Evolutionary conservation across 1,284 basidiomycete genomes (phyloP).

Genomic region (Clitocybe nebularis): DNA sequence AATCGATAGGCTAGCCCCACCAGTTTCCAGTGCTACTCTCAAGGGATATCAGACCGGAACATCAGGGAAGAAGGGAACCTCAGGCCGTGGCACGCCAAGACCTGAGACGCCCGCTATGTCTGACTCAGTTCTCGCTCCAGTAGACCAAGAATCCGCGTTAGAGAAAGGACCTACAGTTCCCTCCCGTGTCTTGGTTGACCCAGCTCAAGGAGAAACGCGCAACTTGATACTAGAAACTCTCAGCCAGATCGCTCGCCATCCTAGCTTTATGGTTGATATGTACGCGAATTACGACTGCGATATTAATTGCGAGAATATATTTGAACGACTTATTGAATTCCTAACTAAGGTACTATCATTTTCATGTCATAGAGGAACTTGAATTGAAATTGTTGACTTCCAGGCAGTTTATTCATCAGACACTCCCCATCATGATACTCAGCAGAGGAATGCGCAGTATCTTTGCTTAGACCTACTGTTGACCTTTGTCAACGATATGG

Average conservation of each 20-base stretch:
- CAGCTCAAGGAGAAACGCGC: slow-evolving; percentile 84
- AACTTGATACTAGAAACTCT: slow-evolving; percentile 91
- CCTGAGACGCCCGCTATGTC: slow-evolving; percentile 55
- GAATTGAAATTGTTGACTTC: neutral
- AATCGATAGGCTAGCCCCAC: slow-evolving; percentile 82
- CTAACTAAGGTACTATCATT: slow-evolving; percentile 63
- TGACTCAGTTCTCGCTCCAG: slow-evolving; percentile 39
- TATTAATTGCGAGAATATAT: slow-evolving; percentile 94
- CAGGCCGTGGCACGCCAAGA: slow-evolving; percentile 42
- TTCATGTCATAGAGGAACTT: too few relatives aligned
- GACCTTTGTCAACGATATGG: slow-evolving; percentile 86
- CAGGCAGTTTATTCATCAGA: slow-evolving; percentile 76
- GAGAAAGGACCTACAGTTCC: slow-evolving; percentile 53
- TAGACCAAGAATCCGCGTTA: slow-evolving; percentile 33
- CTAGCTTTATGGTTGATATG: slow-evolving; percentile 92
- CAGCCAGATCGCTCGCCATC: slow-evolving; percentile 73
- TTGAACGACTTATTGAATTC: slow-evolving; percentile 89
- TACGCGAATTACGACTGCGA: slow-evolving; percentile 98
- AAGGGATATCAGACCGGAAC: slow-evolving; percentile 18
- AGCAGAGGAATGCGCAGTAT: slow-evolving; percentile 79
- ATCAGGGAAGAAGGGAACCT: slow-evolving; percentile 22
- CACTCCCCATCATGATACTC: slow-evolving; percentile 56
- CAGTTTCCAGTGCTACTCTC: slow-evolving; percentile 27
- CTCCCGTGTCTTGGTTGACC: slow-evolving; percentile 57
- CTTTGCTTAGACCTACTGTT: slow-evolving; percentile 89